These are phyloP conservation scores for Fusarium denticulatum DNA, from an alignment of 2,329 filamentous ascomycete species.

Conservation along the genomic window DNA sequence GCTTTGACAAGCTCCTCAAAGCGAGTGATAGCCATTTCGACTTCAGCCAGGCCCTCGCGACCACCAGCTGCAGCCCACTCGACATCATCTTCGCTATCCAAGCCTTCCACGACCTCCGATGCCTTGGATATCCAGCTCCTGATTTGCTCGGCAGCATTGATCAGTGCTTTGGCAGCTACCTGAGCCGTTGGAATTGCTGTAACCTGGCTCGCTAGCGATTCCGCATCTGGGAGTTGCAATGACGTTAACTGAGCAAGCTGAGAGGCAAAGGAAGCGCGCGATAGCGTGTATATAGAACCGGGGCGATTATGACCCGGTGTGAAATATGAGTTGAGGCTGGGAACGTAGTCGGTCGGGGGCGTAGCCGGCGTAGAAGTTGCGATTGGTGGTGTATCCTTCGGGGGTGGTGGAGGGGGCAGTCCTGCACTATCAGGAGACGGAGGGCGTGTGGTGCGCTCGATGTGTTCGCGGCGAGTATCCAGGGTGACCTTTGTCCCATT, in stretches of 20 bases:
- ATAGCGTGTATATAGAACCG: slow-evolving; percentile 93
- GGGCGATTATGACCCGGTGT: slow-evolving; percentile 74
- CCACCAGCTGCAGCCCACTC: slow-evolving; percentile 95
- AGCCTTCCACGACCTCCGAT: slow-evolving; percentile 83
- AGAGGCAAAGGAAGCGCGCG: slow-evolving; percentile 89
- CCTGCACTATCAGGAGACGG: slow-evolving; percentile 50
- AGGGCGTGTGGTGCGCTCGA: slow-evolving; percentile 60
- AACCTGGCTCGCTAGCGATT: slow-evolving; percentile 83
- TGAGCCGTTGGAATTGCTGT: slow-evolving; percentile 85
- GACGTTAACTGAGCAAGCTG: slow-evolving; percentile 93
- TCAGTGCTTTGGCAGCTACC: slow-evolving; percentile 83
- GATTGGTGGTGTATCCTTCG: slow-evolving; percentile 53
- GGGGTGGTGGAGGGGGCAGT: slow-evolving; percentile 53
- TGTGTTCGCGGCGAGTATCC: slow-evolving; percentile 66
- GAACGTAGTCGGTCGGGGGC: slow-evolving; percentile 55
- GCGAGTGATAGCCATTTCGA: slow-evolving; percentile 77
- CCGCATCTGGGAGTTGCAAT: slow-evolving; percentile 86
- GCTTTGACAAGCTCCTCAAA: slow-evolving; percentile 93
- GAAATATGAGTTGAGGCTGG: slow-evolving; percentile 70
- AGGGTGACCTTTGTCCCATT: slow-evolving; percentile 72
- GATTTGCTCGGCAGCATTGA: slow-evolving; percentile 91
- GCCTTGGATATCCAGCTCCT: slow-evolving; percentile 94
- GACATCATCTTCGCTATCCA: slow-evolving; percentile 96
- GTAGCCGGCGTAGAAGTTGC: slow-evolving; percentile 42
- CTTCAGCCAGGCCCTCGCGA: slow-evolving; percentile 78